Percentiles rank a stretch among this genome's conserved stretches.
Conservation (phyloP, 164 flowering plant genomes). For the Vitis riparia region DNA sequence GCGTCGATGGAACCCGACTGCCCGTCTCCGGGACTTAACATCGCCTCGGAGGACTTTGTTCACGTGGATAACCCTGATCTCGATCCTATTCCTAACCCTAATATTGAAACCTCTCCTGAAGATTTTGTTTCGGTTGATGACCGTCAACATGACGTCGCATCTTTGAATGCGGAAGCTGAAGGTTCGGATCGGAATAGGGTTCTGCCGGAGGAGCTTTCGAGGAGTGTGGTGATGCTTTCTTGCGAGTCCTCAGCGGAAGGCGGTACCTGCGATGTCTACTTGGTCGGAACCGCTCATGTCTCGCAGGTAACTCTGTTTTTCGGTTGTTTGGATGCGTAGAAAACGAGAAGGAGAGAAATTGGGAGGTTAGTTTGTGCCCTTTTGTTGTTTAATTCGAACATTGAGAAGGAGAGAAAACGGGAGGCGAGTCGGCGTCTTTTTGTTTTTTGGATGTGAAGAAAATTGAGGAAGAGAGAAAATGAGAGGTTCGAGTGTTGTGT, state of each 20-base stretch:
- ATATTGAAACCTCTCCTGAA: constrained; percentile 14
- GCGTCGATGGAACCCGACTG: constrained; percentile 18
- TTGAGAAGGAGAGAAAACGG: too few species aligned
- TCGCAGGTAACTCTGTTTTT: constrained; percentile 49
- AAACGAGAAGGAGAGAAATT: too few species aligned
- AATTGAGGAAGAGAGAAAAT: too few species aligned
- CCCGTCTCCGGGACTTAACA: neutral
- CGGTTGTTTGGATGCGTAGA: too few species aligned
- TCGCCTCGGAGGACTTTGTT: constrained; percentile 33
- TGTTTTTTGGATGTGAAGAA: too few species aligned
- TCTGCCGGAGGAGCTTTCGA: constrained; percentile 64
- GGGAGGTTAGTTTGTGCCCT: too few species aligned
- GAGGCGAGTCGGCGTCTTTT: too few species aligned
- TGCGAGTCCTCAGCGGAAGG: constrained; percentile 71
- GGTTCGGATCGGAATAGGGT: constrained; percentile 11
- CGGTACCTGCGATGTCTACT: constrained; percentile 67
- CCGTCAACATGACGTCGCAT: neutral
- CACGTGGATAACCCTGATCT: constrained; percentile 27
- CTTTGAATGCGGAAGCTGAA: constrained; percentile 12
- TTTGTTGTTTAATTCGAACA: too few species aligned
- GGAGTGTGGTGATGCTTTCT: constrained; percentile 46
- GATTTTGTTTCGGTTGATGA: constrained; percentile 16
- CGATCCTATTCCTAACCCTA: neutral
- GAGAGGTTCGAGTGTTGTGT: too few species aligned
- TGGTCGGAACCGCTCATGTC: constrained; percentile 93